Evolutionary conservation across 2,329 filamentous ascomycete species (phyloP).

Genomic region (Fonsecaea pugnacius): DNA sequence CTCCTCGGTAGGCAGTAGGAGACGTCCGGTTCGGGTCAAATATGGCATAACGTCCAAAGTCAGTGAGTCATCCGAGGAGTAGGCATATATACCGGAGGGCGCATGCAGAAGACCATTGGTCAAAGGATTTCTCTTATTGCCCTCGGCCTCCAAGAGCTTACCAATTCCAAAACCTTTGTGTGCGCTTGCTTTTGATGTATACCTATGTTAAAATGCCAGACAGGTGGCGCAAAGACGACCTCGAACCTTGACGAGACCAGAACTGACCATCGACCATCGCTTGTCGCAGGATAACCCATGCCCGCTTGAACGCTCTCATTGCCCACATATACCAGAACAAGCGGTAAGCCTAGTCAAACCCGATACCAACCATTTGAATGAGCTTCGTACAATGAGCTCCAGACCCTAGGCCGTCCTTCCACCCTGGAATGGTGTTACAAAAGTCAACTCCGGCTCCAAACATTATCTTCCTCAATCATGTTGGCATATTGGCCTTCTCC

Average conservation of each 20-base stretch:
- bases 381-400: neutral
- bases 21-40: neutral
- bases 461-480: slow-evolving; percentile 34
- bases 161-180: neutral
- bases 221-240: neutral
- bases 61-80: neutral
- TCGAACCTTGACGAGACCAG: neutral
- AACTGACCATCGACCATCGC: neutral
- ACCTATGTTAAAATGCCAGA: neutral
- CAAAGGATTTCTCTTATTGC: neutral
- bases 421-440: neutral
- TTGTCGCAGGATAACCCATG: neutral
- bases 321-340: slow-evolving; percentile 2
- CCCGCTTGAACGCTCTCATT: slow-evolving; percentile 29
- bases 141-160: neutral
- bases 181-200: neutral
- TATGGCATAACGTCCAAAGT: neutral
- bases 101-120: neutral
- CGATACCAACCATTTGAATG: neutral
- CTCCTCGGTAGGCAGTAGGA: neutral
- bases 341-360: neutral
- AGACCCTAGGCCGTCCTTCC: neutral
- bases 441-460: slow-evolving; percentile 27
- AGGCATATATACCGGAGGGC: neutral
- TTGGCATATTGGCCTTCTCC: slow-evolving; percentile 28